Base-by-base conservation (phyloP, 1,284 basidiomycete genomes). In the Pisolithus thermaeus region DNA sequence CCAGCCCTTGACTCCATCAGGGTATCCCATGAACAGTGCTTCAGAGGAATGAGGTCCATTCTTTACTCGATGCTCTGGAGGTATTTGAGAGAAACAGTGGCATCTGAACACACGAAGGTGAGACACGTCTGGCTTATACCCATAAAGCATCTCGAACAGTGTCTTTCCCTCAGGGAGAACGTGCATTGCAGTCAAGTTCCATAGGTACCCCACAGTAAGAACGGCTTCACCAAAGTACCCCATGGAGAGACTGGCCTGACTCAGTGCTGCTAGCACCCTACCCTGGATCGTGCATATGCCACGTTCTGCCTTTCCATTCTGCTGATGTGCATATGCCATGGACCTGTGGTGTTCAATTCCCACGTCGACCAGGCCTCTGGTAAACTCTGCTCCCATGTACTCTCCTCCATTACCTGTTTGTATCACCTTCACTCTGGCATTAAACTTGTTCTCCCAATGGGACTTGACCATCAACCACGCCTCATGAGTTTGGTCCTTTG, bases 61-160 rank as follows among this genome's bases (percentile, higher is more conserved):
- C 7, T 58, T 61, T 0, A 23, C 18, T 2, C 49, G 52, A 0
- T 53, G 49, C 6, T 58, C 59, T 2, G 32, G 25, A 14, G 57
- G 60, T 25, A 54, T 39, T 18, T 39, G 37, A 14, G 50, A 45
- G 37, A 53, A 61, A 40, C 53, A 52, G 4, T 38, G 27, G 6
- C 51, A 53, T 0, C 57, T 52, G 8, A 41, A 60, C 0, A 58
- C 57, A 3, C 45, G 47, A 7, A 59, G 43, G 28, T 58, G 54
- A 1, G 52, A 45, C 16, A 59, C 6, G 36, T 61, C 49, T 0
- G 55, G 58, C 14, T 57, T 51, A 0, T 18, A 32, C 1, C 46
- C 45, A 9, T 46, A 32, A 18, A 59, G n/a, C 22, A 44, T 51
- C 28, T 55, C 30, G 46, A 50, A 57, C 1, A 18, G 42, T 16